A percentile compares a stretch with the other conserved stretches of the same genome.
Conservation (phyloP, 306 rosid genomes). For the Abrus precatorius region DNA sequence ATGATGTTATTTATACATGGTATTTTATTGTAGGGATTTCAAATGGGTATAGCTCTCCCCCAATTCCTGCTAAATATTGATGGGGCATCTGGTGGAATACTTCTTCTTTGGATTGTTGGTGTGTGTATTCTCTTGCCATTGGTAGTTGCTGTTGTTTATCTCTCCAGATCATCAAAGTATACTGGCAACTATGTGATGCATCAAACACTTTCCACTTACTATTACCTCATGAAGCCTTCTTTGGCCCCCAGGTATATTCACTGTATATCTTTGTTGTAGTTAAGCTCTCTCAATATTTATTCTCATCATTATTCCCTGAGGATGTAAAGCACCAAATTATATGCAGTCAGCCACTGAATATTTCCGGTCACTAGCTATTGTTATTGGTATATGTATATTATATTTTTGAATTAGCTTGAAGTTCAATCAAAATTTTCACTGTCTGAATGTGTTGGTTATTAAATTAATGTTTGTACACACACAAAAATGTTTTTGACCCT, state of each 20-base stretch:
- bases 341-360: background rate
- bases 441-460: conserved; percentile 14
- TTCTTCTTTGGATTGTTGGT: conserved; percentile 96
- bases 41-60: conserved; percentile 99
- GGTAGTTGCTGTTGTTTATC: conserved; percentile 94
- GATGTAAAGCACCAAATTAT: background rate
- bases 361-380: background rate
- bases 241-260: conserved; percentile 88
- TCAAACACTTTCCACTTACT: conserved; percentile 89
- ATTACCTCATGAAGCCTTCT: conserved; percentile 92
- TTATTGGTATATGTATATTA: conserved; percentile 18
- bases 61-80: conserved; percentile 84
- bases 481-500: conserved; percentile 4
- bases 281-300: background rate
- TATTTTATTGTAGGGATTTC: conserved; percentile 80
- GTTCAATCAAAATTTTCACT: conserved; percentile 24
- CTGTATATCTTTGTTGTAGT: conserved; percentile 17
- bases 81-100: conserved; percentile 97
- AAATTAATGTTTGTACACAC: conserved; percentile 1
- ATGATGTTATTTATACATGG: conserved; percentile 41
- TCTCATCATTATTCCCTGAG: conserved; percentile 29
- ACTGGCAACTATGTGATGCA: conserved; percentile 98
- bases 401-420: conserved; percentile 26
- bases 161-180: conserved; percentile 94
- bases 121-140: conserved; percentile 95